Conservation (phyloP, 1,284 basidiomycete species). For the Neolentinus lepideus region DNA sequence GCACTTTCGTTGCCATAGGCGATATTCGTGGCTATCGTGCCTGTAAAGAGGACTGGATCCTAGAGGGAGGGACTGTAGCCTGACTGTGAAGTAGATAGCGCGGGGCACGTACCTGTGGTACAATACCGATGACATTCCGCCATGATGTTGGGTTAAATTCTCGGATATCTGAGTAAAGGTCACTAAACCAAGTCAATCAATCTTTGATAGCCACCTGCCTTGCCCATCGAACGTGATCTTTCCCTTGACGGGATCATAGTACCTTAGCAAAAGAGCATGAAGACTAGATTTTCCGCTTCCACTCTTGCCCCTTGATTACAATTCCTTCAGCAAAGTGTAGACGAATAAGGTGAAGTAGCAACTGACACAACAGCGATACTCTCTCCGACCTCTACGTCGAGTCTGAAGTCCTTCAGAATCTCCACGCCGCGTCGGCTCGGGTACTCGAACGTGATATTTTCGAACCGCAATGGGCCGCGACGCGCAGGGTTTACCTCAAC, state of each 20-base stretch:
- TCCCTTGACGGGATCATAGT: conserved; percentile 87
- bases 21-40: conserved; percentile 91
- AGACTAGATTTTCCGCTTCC: conserved; percentile 91
- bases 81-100: not conserved
- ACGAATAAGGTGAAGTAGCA: not conserved
- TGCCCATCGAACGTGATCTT: conserved; percentile 81
- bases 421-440: conserved; percentile 75
- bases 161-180: conserved; percentile 59
- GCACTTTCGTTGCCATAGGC: conserved; percentile 77
- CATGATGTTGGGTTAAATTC: conserved; percentile 81
- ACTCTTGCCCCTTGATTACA: conserved; percentile 62
- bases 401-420: conserved; percentile 73
- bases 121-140: conserved; percentile 82
- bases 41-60: conserved; percentile 76
- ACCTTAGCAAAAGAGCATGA: conserved; percentile 83
- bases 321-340: conserved; percentile 4
- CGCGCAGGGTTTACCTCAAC: conserved; percentile 42
- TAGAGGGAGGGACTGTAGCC: conserved; percentile 18
- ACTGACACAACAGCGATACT: conserved; percentile 89
- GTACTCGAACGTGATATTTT: conserved; percentile 81
- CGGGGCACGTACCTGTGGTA: conserved; percentile 53
- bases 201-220: conserved; percentile 36
- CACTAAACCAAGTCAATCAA: conserved; percentile 1
- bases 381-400: conserved; percentile 76
- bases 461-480: conserved; percentile 69